Base-by-base conservation (phyloP, 176 grass and related monocot species). In the Cocos nucifera region DNA sequence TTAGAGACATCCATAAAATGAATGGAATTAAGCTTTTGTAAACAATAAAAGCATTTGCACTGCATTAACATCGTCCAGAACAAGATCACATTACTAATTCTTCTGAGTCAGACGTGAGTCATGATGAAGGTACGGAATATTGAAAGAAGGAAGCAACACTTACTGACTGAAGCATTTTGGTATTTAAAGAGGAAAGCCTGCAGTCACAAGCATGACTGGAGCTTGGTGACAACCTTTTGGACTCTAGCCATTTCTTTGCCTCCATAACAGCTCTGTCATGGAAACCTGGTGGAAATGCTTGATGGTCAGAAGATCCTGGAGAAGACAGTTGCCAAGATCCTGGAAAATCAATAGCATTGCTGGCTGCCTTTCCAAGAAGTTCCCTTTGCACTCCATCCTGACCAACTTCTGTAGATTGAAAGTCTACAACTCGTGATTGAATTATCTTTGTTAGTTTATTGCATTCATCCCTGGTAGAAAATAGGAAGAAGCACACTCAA, bases 381-480 rank as follows among this genome's bases (percentile, higher is more conserved):
- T 49, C 54, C 19, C 57, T 69, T 61, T 50, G 54, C 27, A 71
- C n/a, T 50, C 14, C 49, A 57, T 17, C 24, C 10, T 70, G 54
- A 54, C 54, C 39, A 57, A 56, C 32, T 20, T 68, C 78, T 66
- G 59, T 16, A 53, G 67, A 76, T 72, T 83, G 72, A 65, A 75
- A 53, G 30, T 90, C 75, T 63, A 87, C 67, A 64, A 96, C 72
- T 49, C 35, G 68, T 55, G 89, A 85, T 73, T 90, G 78, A 74
- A 96, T 96, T 78, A 90, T 80, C 77, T 82, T 83, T 65, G 75
- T 77, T 53, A 96, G 59, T 64, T 73, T 77, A 58, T 48, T 65
- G 69, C 83, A 74, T 29, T 90, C 91, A 15, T 80, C 85, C 69
- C 91, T 96, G 70, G n/a, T 66, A 77, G 53, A 55, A 75, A 71